phyloP scores from a whole-genome alignment of 768 basidiomycete genomes.

The Agaricus blazei region DNA sequence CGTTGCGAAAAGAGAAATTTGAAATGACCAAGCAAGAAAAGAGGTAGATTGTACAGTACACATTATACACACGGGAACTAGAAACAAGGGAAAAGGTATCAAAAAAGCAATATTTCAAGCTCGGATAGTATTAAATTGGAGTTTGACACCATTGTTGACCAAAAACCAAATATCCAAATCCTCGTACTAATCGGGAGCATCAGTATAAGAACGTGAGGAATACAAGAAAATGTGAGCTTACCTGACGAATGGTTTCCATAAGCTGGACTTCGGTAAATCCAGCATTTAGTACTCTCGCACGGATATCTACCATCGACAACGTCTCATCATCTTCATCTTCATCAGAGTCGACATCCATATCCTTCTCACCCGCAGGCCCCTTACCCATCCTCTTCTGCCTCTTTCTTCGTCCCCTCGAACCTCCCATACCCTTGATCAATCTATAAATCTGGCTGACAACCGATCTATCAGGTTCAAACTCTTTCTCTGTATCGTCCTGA shows the following conservation, averaged over 20 bases:
- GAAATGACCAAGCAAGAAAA: not conserved
- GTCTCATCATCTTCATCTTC: slow-evolving; percentile 68
- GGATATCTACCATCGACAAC: slow-evolving; percentile 81
- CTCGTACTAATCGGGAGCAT: slow-evolving; percentile 64
- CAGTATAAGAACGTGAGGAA: slow-evolving; percentile 8
- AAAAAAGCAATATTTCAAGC: not conserved
- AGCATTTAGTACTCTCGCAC: slow-evolving; percentile 76
- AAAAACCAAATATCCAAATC: slow-evolving; percentile 74
- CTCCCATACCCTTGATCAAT: slow-evolving; percentile 84
- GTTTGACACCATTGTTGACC: slow-evolving; percentile 77
- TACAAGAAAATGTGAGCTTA: slow-evolving; percentile 29
- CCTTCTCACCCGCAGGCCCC: slow-evolving; percentile 66
- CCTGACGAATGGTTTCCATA: slow-evolving; percentile 78
- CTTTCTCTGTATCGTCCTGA: slow-evolving; percentile 71
- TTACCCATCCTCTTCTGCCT: slow-evolving; percentile 51
- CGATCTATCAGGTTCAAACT: slow-evolving; percentile 71
- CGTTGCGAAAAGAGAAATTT: not conserved
- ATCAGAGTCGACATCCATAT: slow-evolving; percentile 65
- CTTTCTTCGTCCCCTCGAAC: slow-evolving; percentile 27
- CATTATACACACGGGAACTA: not conserved
- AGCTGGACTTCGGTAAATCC: slow-evolving; percentile 92
- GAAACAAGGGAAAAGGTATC: not conserved
- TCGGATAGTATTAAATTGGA: slow-evolving; percentile 35
- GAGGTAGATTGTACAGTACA: slow-evolving; percentile 5
- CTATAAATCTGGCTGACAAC: slow-evolving; percentile 82